phyloP scores from a whole-genome alignment of 108 stramenopile genomes.

The Skeletonema tropicum region DNA sequence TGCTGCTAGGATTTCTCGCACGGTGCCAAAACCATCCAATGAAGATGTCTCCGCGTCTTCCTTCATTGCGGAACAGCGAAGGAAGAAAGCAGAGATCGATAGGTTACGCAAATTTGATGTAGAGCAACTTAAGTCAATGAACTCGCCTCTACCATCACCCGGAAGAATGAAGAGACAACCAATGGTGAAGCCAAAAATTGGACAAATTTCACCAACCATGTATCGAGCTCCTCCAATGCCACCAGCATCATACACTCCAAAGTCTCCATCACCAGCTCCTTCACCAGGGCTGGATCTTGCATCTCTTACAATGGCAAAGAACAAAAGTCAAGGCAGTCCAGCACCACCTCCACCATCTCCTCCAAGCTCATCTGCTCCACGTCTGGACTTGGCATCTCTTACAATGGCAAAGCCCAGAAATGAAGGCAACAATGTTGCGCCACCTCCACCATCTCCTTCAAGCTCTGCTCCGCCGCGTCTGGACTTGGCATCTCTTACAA shows the following conservation, averaged over 20 bases:
- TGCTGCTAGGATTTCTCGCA: slow-evolving; percentile 42
- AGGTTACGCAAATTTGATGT: slow-evolving; percentile 27
- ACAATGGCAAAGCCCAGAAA: slow-evolving; percentile 4
- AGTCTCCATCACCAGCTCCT: slow-evolving; percentile 1
- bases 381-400: not conserved
- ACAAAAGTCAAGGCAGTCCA: not conserved
- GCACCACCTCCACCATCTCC: not conserved
- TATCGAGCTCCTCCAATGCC: slow-evolving; percentile 20
- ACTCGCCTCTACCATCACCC: slow-evolving; percentile 41
- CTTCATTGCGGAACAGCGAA: slow-evolving; percentile 49
- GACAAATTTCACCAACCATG: slow-evolving; percentile 5
- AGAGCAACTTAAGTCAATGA: slow-evolving; percentile 43
- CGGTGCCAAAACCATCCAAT: slow-evolving; percentile 36
- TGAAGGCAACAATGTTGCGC: not conserved
- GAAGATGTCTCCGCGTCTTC: slow-evolving; percentile 39
- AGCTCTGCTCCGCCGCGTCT: slow-evolving; percentile 3
- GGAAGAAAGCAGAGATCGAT: slow-evolving; percentile 50
- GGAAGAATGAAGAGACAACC: slow-evolving; percentile 16
- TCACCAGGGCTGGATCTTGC: slow-evolving; percentile 9
- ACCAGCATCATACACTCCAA: slow-evolving; percentile 3
- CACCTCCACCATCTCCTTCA: not conserved
- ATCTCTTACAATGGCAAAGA: slow-evolving; percentile 5
- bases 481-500: slow-evolving; percentile 12
- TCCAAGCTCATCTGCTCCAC: not conserved
- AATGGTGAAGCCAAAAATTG: not conserved